Base-by-base conservation (phyloP, 73 alveolate species). In the Breviolum minutum region DNA sequence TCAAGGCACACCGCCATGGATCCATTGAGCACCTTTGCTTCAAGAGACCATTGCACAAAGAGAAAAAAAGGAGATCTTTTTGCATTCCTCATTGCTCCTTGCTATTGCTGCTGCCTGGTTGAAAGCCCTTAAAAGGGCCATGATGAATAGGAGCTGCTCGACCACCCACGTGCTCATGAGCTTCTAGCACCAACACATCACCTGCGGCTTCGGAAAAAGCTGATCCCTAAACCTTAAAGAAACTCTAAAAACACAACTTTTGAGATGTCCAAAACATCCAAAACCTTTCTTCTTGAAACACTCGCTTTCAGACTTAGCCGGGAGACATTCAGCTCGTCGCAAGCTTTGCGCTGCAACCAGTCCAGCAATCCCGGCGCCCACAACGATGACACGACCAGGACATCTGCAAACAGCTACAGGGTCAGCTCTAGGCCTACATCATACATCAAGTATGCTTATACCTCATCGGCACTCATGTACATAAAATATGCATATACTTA, bases 321-420 rank as follows among this genome's bases (percentile, higher is more conserved):
- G 20, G 94, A 32, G 94, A n/a, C 94, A 63, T 7, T 86, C 76
- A 14, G 98, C 98, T 48, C 81, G 76, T 14, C 68, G 98, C 81
- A 92, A 32, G 68, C 89, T 92, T 81, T 92, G 98, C 12, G 98
- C 98, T 8, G 98, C 89, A 22, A 61, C 91, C 7, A 92, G 80
- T 24, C 98, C 98, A 13, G 98, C 89, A 66, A 92, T 68, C 7
- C 98, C 98, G 26, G 98, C 98, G 17, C 98, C 98, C 64, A 92
- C 81, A 16, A 92, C 90, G 62, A 92, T 64, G 91, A 73, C 54
- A 8, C 98, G 98, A n/a, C 98, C 98, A 26, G 91, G 91, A 29
- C 90, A 91, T 80, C 86, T 81, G 54, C 54, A 40, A 40, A 40
- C 54, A 40, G 54, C 54, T 40, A 40, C 54, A 40, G 54, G 54